phyloP scores from a whole-genome alignment of 2,329 filamentous ascomycete species.

The Aspergillus sp. region DNA sequence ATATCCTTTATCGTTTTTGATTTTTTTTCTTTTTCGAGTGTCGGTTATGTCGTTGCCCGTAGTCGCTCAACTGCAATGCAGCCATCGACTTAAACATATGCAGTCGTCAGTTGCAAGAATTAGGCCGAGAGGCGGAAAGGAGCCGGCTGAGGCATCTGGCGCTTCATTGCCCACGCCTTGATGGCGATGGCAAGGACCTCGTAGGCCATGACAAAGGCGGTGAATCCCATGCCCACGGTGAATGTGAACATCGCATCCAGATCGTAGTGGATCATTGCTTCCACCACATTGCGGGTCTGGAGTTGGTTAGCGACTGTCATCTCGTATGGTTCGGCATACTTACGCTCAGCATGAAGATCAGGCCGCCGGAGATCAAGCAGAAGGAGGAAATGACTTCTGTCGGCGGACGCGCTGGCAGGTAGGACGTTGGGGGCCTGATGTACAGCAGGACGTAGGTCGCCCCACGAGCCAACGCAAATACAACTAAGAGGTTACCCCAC shows the following conservation, averaged over 20 bases:
- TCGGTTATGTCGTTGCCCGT: no score
- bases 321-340: conserved; percentile 28
- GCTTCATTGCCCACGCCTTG: conserved; percentile 71
- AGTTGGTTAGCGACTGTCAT: conserved; percentile 11
- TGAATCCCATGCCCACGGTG: conserved; percentile 75
- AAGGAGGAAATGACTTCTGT: conserved; percentile 84
- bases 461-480: conserved; percentile 66
- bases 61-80: no score
- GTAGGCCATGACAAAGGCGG: conserved; percentile 78
- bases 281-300: conserved; percentile 64
- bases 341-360: conserved; percentile 87
- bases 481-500: conserved; percentile 79
- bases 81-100: no score
- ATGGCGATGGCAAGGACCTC: conserved; percentile 66
- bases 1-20: conserved; percentile 2
- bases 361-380: conserved; percentile 74
- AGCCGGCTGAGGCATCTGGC: conserved; percentile 24
- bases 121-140: conserved; percentile 21
- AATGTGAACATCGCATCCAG: conserved; percentile 91
- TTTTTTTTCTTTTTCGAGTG: conserved; percentile 2
- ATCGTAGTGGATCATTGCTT: conserved; percentile 64
- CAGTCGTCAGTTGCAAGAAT: background rate
- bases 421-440: conserved; percentile 68
- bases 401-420: conserved; percentile 73
- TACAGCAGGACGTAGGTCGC: conserved; percentile 74